These are phyloP conservation scores for Penicillium bovifimosum DNA, from an alignment of 495 filamentous ascomycete species.

Conservation along the genomic window DNA sequence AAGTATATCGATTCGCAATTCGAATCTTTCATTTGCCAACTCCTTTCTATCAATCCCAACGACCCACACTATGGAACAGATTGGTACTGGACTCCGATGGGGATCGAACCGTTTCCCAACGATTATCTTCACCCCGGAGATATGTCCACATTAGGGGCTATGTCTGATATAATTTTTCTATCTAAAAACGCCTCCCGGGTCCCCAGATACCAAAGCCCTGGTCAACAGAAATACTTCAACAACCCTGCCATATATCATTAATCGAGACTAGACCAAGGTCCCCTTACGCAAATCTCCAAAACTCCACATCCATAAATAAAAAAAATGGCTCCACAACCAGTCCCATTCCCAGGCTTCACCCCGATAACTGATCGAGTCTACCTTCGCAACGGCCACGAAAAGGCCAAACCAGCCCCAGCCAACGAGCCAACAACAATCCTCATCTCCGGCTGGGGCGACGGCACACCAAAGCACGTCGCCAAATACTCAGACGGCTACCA, in stretches of 20 bases:
- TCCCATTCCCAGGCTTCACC: conserved; percentile 26
- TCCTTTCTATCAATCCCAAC: conserved; percentile 4
- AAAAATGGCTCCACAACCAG: conserved; percentile 19
- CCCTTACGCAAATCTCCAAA: not conserved
- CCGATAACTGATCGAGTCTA: conserved; percentile 24
- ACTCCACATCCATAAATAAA: not conserved
- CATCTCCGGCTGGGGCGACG: conserved; percentile 54
- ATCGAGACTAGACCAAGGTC: not conserved
- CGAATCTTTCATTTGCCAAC: not conserved
- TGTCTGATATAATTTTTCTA: not conserved
- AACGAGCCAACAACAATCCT: conserved; percentile 25
- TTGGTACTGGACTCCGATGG: conserved; percentile 2
- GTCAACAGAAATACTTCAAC: not conserved
- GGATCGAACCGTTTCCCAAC: conserved; percentile 3
- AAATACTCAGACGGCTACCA: conserved; percentile 52
- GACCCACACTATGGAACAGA: conserved; percentile 3
- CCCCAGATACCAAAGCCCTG: not conserved
- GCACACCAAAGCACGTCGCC: conserved; percentile 43
- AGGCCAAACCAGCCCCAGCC: conserved; percentile 9
- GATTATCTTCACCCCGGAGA: not conserved
- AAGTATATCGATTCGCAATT: not conserved
- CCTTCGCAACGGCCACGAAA: conserved; percentile 22
- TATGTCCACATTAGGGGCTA: not conserved
- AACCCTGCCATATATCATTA: not conserved
- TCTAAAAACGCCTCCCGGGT: not conserved